Conservation (phyloP, 805 yeast genomes). For the Starmerella roubikii region DNA sequence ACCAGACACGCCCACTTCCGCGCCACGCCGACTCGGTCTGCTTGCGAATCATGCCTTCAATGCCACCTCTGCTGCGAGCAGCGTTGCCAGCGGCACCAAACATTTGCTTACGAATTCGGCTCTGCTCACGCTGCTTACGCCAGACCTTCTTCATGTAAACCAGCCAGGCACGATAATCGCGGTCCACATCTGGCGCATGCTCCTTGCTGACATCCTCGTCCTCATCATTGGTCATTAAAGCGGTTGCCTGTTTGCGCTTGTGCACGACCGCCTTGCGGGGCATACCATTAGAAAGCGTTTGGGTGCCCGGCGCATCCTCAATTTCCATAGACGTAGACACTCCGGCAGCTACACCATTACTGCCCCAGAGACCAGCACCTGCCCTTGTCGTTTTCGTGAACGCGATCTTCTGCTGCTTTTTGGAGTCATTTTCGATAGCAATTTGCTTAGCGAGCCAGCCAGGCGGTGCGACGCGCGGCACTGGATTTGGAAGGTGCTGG, state of each 20-base stretch:
- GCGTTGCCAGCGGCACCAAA: conserved; percentile 46
- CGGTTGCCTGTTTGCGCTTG: conserved; percentile 22
- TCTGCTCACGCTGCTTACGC: conserved; percentile 60
- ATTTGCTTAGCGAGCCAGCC: conserved; percentile 73
- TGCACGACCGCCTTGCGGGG: background rate
- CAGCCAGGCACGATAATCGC: conserved; percentile 37
- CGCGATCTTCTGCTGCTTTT: conserved; percentile 55
- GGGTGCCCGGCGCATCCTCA: conserved; percentile 47
- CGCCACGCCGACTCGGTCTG: conserved; percentile 60
- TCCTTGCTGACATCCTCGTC: conserved; percentile 17
- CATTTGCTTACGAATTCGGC: conserved; percentile 56
- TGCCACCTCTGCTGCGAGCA: conserved; percentile 32
- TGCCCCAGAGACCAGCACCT: conserved; percentile 10
- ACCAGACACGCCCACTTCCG: conserved; percentile 61
- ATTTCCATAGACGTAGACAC: conserved; percentile 40
- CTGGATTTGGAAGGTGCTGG: conserved; percentile 79
- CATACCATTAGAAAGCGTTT: background rate
- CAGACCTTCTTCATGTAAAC: conserved; percentile 76
- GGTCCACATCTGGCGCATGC: conserved; percentile 22
- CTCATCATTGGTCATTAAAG: conserved; percentile 29
- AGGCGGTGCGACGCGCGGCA: conserved; percentile 87
- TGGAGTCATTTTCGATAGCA: conserved; percentile 44
- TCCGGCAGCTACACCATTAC: no score
- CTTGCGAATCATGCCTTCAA: conserved; percentile 55
- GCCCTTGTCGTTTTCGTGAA: conserved; percentile 37